phyloP scores from a whole-genome alignment of 164 flowering plant species.

The Taxillus chinensis region DNA sequence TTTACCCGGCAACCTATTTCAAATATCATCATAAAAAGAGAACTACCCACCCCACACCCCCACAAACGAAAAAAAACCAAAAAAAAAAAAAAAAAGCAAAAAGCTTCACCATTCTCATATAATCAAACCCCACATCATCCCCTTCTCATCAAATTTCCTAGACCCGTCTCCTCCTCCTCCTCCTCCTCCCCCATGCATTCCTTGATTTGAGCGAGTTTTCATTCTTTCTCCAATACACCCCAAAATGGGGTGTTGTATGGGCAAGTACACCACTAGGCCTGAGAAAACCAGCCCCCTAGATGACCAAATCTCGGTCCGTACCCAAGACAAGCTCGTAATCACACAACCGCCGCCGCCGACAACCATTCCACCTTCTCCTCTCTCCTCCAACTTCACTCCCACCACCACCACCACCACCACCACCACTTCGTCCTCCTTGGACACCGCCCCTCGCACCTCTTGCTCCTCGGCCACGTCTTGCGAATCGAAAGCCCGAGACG shows the following conservation, averaged over 20 bases:
- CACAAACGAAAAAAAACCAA: no score
- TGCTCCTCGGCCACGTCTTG: constrained; percentile 16
- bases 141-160: not conserved
- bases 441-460: constrained; percentile 4
- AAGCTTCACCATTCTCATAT: no score
- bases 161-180: not conserved
- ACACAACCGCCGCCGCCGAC: constrained; percentile 20
- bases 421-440: constrained; percentile 11
- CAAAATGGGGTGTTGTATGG: constrained; percentile 68
- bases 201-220: not conserved
- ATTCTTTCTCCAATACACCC: not conserved
- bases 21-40: constrained; percentile 19
- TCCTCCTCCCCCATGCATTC: not conserved
- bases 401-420: constrained; percentile 6
- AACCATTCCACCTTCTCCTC: constrained; percentile 12
- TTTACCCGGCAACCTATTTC: constrained; percentile 34
- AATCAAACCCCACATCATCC: not conserved
- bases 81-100: no score
- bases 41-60: constrained; percentile 6
- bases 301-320: not conserved
- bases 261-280: constrained; percentile 43
- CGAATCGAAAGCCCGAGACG: constrained; percentile 15
- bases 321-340: constrained; percentile 54
- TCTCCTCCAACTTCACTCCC: constrained; percentile 19
- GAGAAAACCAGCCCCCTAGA: constrained; percentile 10